A percentile compares a stretch with the other conserved stretches of the same genome.
phyloP scores from a whole-genome alignment of 2,329 filamentous ascomycete genomes.

The Xylaria sp. region DNA sequence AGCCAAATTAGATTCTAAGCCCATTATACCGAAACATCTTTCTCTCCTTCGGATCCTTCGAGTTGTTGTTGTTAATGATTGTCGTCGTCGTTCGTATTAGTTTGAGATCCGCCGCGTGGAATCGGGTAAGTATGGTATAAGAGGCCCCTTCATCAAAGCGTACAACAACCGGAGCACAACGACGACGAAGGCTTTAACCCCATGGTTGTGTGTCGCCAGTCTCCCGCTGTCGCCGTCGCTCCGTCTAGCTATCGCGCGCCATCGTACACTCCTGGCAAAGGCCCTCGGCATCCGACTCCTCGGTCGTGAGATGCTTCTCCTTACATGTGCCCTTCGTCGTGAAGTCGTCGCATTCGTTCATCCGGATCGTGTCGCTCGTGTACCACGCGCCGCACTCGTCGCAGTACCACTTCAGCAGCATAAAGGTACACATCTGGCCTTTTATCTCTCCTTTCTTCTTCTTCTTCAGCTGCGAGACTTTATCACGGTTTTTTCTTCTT shows the following conservation, averaged over 20 bases:
- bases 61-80: no score
- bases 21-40: no score
- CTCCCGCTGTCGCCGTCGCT: no score
- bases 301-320: conserved; percentile 21
- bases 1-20: no score
- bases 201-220: no score
- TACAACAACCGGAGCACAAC: no score
- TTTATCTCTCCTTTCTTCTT: conserved; percentile 2
- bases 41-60: no score
- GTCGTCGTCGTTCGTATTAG: no score
- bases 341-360: conserved; percentile 27
- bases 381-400: conserved; percentile 32
- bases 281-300: conserved; percentile 28
- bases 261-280: conserved; percentile 29
- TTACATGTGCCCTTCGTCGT: conserved; percentile 23
- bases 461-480: neutral
- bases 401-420: conserved; percentile 32
- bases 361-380: conserved; percentile 31
- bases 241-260: conserved; percentile 10
- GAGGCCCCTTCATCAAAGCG: no score
- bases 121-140: no score
- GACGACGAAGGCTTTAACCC: no score
- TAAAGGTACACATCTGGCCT: conserved; percentile 28
- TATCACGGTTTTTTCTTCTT: neutral
- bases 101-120: no score